Conservation (phyloP, 306 rosid species). For the cucumber (Cucumis sativus) region DNA sequence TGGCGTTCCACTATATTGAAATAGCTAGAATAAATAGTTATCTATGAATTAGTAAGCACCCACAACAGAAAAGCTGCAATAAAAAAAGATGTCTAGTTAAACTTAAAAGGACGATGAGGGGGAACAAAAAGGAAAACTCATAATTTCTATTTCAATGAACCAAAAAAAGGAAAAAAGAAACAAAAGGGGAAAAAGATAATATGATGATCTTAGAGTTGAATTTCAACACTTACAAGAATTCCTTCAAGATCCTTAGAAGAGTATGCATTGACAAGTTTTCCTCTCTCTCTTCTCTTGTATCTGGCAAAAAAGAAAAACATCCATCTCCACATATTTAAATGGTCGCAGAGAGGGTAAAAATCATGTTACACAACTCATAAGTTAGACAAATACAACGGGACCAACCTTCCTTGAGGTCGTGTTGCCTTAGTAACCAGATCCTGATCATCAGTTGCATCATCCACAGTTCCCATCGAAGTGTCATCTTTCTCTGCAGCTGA, state of each 20-base stretch:
- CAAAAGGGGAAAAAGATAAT: too few relatives aligned
- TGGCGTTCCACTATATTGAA: not conserved
- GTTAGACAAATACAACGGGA: not conserved
- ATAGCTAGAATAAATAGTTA: not conserved
- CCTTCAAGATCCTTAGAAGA: constrained; percentile 87
- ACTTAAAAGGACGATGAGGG: not conserved
- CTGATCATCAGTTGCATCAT: constrained; percentile 19
- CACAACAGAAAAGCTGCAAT: not conserved
- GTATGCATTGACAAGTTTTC: constrained; percentile 74
- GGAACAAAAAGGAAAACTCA: not conserved
- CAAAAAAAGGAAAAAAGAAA: too few relatives aligned
- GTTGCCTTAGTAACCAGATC: constrained; percentile 43
- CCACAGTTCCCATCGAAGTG: constrained; percentile 27
- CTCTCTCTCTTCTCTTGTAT: constrained; percentile 80
- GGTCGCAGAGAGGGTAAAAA: not conserved
- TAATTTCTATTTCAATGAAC: not conserved
- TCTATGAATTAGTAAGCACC: not conserved
- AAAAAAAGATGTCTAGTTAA: not conserved
- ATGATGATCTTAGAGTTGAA: not conserved
- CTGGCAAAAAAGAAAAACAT: constrained; percentile 17
- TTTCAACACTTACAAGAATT: constrained; percentile 57
- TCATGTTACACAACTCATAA: not conserved
- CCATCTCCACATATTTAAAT: not conserved
- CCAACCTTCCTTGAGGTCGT: constrained; percentile 91
- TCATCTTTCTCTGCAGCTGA: constrained; percentile 17